Conservation (phyloP, 768 basidiomycete species). For the Kwoniella sp. region DNA sequence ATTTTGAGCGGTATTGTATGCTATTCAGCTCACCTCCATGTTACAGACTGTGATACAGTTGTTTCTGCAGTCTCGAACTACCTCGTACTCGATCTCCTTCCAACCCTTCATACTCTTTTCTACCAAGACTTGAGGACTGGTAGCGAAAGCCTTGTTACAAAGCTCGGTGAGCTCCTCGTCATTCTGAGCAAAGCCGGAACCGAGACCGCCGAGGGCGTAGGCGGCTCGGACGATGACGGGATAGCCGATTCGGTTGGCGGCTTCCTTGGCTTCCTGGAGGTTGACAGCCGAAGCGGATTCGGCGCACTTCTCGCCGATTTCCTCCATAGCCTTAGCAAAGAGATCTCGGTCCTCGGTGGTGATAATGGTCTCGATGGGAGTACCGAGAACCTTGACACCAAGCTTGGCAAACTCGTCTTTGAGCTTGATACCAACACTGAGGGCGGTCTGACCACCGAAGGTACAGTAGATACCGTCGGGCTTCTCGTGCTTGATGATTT, state of each 20-base stretch:
- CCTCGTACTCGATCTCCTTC: slow-evolving; percentile 99
- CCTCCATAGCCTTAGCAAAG: slow-evolving; percentile 90
- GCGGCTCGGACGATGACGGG: slow-evolving; percentile 97
- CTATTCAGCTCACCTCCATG: slow-evolving; percentile 81
- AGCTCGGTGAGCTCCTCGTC: slow-evolving; percentile 84
- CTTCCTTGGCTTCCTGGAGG: slow-evolving; percentile 75
- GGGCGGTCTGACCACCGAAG: slow-evolving; percentile 95
- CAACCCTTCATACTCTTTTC: slow-evolving; percentile 99
- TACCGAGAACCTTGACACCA: slow-evolving; percentile 91
- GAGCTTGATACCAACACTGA: slow-evolving; percentile 95
- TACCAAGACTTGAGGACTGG: slow-evolving; percentile 96
- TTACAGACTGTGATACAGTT: slow-evolving; percentile 99
- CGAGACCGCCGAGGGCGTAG: slow-evolving; percentile 92
- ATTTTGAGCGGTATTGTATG: neutral
- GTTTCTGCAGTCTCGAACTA: slow-evolving; percentile 93
- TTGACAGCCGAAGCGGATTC: slow-evolving; percentile 86
- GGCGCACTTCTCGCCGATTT: slow-evolving; percentile 94
- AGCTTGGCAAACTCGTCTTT: slow-evolving; percentile 91
- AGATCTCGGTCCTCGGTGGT: slow-evolving; percentile 94
- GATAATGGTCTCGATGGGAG: slow-evolving; percentile 95
- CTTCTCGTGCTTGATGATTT: slow-evolving; percentile 97
- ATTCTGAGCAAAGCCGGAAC: slow-evolving; percentile 93
- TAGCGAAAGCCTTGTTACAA: slow-evolving; percentile 93
- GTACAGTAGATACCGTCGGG: slow-evolving; percentile 99
- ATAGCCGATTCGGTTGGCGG: slow-evolving; percentile 83